Evolutionary conservation across 2,329 filamentous ascomycete species (phyloP).

Genomic region (Aspergillus sp.): DNA sequence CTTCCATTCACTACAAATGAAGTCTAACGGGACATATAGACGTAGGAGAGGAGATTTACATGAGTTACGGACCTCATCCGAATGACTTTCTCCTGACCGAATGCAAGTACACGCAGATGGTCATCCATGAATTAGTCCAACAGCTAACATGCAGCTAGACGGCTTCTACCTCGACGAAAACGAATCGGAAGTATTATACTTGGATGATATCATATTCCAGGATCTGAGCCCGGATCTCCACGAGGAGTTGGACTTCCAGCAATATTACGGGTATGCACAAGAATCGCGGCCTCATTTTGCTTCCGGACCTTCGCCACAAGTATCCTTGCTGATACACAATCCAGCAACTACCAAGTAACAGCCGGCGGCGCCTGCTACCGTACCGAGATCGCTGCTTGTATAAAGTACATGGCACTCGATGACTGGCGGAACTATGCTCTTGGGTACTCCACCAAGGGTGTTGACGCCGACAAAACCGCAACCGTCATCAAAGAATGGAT

Average conservation of each 20-base stretch:
- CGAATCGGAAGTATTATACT: constrained; percentile 38
- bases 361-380: constrained; percentile 41
- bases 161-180: constrained; percentile 44
- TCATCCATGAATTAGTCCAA: not conserved
- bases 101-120: constrained; percentile 30
- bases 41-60: constrained; percentile 43
- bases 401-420: constrained; percentile 38
- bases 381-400: constrained; percentile 42
- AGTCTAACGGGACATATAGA: constrained; percentile 18
- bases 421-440: constrained; percentile 41
- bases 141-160: constrained; percentile 27
- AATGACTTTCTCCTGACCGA: constrained; percentile 45
- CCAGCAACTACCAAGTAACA: constrained; percentile 43
- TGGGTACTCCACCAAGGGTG: constrained; percentile 32
- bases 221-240: constrained; percentile 28
- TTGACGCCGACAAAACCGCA: constrained; percentile 31
- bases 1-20: not conserved
- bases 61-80: constrained; percentile 44
- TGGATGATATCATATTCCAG: constrained; percentile 42
- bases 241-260: constrained; percentile 34
- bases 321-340: not conserved
- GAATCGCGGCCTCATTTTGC: not conserved
- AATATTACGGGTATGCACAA: constrained; percentile 39
- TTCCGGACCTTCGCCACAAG: not conserved
- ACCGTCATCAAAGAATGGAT: constrained; percentile 38